phyloP scores from a whole-genome alignment of 2,329 filamentous ascomycete species.

The Aspergillus sp. region DNA sequence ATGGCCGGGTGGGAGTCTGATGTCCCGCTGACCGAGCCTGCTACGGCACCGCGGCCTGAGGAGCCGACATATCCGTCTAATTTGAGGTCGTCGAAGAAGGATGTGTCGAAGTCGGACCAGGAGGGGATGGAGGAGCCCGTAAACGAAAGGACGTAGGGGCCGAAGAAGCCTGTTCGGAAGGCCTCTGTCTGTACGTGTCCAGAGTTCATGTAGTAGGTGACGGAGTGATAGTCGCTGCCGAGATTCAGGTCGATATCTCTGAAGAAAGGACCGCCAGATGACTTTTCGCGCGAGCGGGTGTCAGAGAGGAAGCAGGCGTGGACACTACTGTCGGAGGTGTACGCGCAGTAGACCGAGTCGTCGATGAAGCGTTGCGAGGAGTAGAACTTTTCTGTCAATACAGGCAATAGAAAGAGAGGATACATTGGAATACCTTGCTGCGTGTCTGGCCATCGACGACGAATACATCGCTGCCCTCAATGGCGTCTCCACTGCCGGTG shows the following conservation, averaged over 20 bases:
- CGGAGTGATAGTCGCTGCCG: neutral
- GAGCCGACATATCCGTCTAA: neutral
- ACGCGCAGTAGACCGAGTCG: conserved; percentile 5
- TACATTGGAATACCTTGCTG: neutral
- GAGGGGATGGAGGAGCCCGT: neutral
- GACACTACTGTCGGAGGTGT: neutral
- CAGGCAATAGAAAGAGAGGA: neutral
- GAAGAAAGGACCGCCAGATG: conserved; percentile 7
- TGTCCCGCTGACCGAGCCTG: neutral
- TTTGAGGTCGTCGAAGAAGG: neutral
- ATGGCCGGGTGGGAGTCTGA: neutral
- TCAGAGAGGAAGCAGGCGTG: conserved; percentile 6
- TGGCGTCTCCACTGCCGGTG: neutral
- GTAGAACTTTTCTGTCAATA: neutral
- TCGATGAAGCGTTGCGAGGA: conserved; percentile 7
- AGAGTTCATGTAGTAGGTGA: conserved; percentile 7
- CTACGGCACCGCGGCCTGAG: neutral
- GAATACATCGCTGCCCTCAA: conserved; percentile 5
- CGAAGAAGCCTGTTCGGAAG: conserved; percentile 4
- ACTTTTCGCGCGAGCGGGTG: conserved; percentile 3
- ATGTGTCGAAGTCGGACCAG: neutral
- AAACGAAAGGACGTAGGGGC: conserved; percentile 1
- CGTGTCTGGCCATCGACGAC: neutral
- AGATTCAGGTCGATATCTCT: conserved; percentile 7
- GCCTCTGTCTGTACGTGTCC: conserved; percentile 8